Evolutionary conservation across 371 early-diverging fungal species (phyloP), one percentile per base, ranked within the genome.

Genomic region (Actinomortierella ambigua): DNA sequence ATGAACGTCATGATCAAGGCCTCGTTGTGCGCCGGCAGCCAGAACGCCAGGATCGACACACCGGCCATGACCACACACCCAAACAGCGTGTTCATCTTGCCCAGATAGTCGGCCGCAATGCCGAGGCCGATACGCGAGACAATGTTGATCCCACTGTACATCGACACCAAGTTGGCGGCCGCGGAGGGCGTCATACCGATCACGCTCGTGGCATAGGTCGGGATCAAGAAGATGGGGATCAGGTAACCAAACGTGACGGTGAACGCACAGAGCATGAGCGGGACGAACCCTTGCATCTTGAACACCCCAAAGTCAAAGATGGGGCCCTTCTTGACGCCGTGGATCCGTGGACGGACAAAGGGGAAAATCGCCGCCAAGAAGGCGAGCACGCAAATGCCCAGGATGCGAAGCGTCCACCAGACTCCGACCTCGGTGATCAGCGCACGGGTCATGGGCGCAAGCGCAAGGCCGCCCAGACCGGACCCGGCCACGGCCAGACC

Each of bases 401-500:
- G 76, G 34, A 90, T 81, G 17, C 92, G 85, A 18, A 90, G 71
- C 6, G 88, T 75, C 90, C 90, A 90, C 15, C 65, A 71, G 47
- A 80, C 73, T 0, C 90, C 92, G 0, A 89, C 62, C 7, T 75
- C 62, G 20, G 79, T 69, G 48, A 92, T 86, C 29, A 92, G 61
- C 20, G 61, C 47, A 22, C 85, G 84, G 55, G 88, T 83, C 20
- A 93, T 64, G 14, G 90, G 88, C 1, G 90, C 82, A 57, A 93
- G 68, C 0, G 87, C 79, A 13, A 93, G 77, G 5, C 93, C 93
- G 40, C 93, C 95, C 48, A 93, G 64, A 8, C 95, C 95, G 1
- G 87, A 83, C 1, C 95, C 95, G 50, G 90, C 80, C 8, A 88
- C 84, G n/a, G 90, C 90, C 6, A 95, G 63, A 8, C 94, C 95